These are phyloP conservation scores for Schizonepeta tenuifolia DNA, from an alignment of 257 asterid species.

Conservation along the genomic window DNA sequence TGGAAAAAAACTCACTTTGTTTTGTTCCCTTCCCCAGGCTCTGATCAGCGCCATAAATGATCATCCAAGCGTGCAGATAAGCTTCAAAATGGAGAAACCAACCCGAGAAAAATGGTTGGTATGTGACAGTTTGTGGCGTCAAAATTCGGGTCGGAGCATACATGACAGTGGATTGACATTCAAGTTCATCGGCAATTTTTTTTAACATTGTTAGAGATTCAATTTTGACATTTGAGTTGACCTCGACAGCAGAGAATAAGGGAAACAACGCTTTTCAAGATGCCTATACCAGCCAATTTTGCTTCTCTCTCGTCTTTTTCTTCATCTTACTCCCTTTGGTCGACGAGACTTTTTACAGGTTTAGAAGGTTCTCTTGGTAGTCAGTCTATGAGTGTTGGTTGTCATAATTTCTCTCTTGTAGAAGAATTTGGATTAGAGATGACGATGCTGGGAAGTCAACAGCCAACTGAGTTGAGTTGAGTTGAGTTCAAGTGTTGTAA, in stretches of 20 bases:
- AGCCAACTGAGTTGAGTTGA: conserved; percentile 38
- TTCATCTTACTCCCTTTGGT: conserved; percentile 4
- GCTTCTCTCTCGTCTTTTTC: conserved; percentile 16
- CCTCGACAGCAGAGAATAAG: conserved; percentile 42
- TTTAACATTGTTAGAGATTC: conserved; percentile 47
- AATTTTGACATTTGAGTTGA: conserved; percentile 51
- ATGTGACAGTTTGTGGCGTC: conserved; percentile 27
- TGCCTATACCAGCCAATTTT: conserved; percentile 48
- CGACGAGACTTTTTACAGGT: conserved; percentile 18
- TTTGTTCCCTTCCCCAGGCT: conserved; percentile 47
- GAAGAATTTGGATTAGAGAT: conserved; percentile 32
- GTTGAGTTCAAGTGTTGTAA: conserved; percentile 44
- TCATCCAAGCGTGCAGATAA: conserved; percentile 16
- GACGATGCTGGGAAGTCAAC: conserved; percentile 23
- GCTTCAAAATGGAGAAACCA: conserved; percentile 28
- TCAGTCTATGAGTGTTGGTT: conserved; percentile 23
- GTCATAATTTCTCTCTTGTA: conserved; percentile 25
- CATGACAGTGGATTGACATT: conserved; percentile 25
- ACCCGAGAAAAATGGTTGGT: conserved; percentile 29
- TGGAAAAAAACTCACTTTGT: conserved; percentile 3
- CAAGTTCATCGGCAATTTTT: conserved; percentile 37
- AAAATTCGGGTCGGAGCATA: conserved; percentile 33
- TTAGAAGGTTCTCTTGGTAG: conserved; percentile 32
- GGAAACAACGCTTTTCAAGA: conserved; percentile 19
- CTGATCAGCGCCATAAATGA: conserved; percentile 52